phyloP scores from a whole-genome alignment of 139 green algal species.

The Trebouxia sp. region DNA sequence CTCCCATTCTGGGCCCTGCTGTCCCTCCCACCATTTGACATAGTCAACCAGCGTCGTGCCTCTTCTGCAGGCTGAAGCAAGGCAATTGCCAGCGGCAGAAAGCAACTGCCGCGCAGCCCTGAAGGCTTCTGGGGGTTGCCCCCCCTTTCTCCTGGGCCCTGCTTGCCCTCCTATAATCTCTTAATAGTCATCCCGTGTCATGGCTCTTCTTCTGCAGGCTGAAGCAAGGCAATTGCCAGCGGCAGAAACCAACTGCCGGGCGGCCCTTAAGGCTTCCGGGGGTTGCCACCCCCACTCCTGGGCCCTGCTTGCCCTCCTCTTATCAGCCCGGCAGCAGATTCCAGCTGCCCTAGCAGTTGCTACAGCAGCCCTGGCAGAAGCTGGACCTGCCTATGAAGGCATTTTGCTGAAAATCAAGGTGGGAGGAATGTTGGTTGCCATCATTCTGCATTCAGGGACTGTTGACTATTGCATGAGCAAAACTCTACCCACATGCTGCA shows the following conservation, averaged over 20 bases:
- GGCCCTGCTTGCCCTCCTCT: slow-evolving; percentile 30
- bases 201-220: not conserved
- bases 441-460: not conserved
- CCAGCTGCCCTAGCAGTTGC: slow-evolving; percentile 22
- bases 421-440: not conserved
- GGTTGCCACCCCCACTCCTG: slow-evolving; percentile 7
- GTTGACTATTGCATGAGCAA: no score
- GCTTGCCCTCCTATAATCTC: no score
- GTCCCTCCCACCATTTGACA: no score
- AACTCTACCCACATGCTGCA: no score
- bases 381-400: not conserved
- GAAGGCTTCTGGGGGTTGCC: not conserved
- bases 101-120: not conserved
- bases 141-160: slow-evolving; percentile 18
- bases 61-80: slow-evolving; percentile 7
- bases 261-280: not conserved
- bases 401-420: slow-evolving; percentile 34
- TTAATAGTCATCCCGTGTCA: no score
- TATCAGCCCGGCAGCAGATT: slow-evolving; percentile 23
- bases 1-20: no score
- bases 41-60: no score
- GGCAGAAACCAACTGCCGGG: not conserved
- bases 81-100: slow-evolving; percentile 22
- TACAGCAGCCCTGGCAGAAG: slow-evolving; percentile 15
- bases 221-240: slow-evolving; percentile 23